A percentile compares a stretch with the other conserved stretches of the same genome.
Evolutionary conservation across 139 green algal species (phyloP).

Genomic region (Chlamydomonas sp.): DNA sequence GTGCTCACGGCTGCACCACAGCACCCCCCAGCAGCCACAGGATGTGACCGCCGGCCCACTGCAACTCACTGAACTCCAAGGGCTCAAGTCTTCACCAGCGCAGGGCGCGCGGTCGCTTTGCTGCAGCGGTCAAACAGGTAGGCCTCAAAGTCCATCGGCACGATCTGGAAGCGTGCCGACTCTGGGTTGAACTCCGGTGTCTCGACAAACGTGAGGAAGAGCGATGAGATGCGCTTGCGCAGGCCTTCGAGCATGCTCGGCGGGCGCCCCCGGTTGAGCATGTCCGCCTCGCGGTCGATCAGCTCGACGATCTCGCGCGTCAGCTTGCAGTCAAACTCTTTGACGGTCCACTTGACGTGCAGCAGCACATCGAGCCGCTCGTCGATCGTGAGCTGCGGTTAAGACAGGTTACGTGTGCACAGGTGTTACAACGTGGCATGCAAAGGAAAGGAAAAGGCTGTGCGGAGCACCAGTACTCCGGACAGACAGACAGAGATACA

Average conservation of each 20-base stretch:
- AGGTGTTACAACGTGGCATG: not conserved
- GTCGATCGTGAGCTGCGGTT: conserved; percentile 50
- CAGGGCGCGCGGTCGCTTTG: conserved; percentile 23
- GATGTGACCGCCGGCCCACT: too few species aligned
- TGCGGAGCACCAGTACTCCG: not conserved
- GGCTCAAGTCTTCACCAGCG: too few species aligned
- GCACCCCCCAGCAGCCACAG: too few species aligned
- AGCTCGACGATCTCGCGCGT: conserved; percentile 72
- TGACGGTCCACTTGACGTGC: conserved; percentile 79
- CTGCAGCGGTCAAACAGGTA: conserved; percentile 35
- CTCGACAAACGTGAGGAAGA: conserved; percentile 75
- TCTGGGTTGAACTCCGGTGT: conserved; percentile 72
- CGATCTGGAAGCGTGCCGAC: conserved; percentile 34
- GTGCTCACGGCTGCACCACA: too few species aligned
- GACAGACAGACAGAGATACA: not conserved
- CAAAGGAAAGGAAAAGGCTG: not conserved
- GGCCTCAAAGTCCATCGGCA: conserved; percentile 36
- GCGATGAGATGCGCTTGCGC: conserved; percentile 55
- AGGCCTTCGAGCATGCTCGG: conserved; percentile 62
- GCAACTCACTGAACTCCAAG: too few species aligned
- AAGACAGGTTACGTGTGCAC: too few species aligned
- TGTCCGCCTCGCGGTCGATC: conserved; percentile 77
- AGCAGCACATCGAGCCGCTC: conserved; percentile 81
- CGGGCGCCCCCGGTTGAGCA: conserved; percentile 57
- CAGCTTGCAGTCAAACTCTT: conserved; percentile 76